Percentiles rank a stretch among this genome's conserved stretches.
phyloP scores from a whole-genome alignment of 768 basidiomycete species.

The Agrocybe pediades region DNA sequence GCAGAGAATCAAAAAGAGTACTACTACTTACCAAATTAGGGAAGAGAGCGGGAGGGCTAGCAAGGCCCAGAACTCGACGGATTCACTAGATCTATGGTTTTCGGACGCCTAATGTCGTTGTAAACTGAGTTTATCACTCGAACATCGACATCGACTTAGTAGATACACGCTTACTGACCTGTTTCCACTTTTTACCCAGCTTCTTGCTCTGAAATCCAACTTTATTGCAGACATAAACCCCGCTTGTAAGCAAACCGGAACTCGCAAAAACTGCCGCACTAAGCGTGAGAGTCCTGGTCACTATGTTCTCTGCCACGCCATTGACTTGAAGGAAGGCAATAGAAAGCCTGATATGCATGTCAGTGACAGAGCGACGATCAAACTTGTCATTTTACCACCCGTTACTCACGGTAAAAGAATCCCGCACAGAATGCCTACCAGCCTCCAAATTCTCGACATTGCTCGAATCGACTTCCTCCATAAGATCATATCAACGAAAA shows the following conservation, averaged over 20 bases:
- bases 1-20: neutral
- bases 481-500: neutral
- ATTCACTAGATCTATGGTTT: neutral
- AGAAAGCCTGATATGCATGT: neutral
- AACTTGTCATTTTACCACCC: neutral
- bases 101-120: neutral
- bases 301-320: neutral
- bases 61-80: constrained; percentile 1
- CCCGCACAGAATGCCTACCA: neutral
- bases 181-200: neutral
- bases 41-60: neutral
- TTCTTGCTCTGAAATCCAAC: neutral
- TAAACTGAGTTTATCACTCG: neutral
- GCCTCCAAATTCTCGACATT: neutral
- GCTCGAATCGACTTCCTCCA: neutral
- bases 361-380: neutral
- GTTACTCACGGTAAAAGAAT: constrained; percentile 1
- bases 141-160: no score
- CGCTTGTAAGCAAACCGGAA: constrained; percentile 1
- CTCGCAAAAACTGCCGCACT: neutral
- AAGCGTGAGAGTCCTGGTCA: neutral
- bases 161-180: neutral
- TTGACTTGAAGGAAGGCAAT: constrained; percentile 1
- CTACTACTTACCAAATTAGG: constrained; percentile 1
- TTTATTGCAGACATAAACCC: neutral